A percentile compares a stretch with the other conserved stretches of the same genome.
phyloP scores from a whole-genome alignment of 176 grass and related monocot genomes.

The Pontederia paniculata region DNA sequence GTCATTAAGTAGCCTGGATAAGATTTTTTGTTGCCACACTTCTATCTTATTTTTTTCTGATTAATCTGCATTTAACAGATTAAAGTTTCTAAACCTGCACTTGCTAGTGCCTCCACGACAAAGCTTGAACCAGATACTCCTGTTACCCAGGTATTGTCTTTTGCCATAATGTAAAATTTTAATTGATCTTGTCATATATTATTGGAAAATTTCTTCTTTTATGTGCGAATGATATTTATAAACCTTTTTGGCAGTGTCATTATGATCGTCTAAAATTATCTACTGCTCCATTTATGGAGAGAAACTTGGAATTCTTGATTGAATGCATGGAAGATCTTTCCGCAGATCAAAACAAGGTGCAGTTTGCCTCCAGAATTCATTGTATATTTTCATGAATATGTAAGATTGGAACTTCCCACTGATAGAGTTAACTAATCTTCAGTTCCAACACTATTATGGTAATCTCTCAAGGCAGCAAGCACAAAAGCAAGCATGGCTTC shows the following conservation, averaged over 20 bases:
- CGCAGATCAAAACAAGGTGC: slow-evolving; percentile 5
- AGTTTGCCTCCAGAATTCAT: too few species aligned
- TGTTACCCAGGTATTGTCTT: slow-evolving; percentile 53
- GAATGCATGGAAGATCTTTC: slow-evolving; percentile 98
- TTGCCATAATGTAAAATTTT: slow-evolving; percentile 8
- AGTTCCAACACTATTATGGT: slow-evolving; percentile 99
- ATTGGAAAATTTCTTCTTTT: not conserved
- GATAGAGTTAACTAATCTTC: slow-evolving; percentile 15
- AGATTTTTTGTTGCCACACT: not conserved
- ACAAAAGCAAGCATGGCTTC: slow-evolving; percentile 87
- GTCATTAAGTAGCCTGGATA: not conserved
- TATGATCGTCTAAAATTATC: slow-evolving; percentile 49
- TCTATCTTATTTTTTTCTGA: not conserved
- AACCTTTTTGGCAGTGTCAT: slow-evolving; percentile 30
- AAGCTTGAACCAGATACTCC: slow-evolving; percentile 87
- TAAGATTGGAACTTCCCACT: slow-evolving; percentile 86
- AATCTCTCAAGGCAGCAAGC: slow-evolving; percentile 31
- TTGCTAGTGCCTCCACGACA: slow-evolving; percentile 96
- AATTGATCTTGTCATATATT: slow-evolving; percentile 4
- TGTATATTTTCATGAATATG: slow-evolving; percentile 23
- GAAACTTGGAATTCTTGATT: slow-evolving; percentile 91
- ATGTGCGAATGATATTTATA: not conserved
- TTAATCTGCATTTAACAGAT: slow-evolving; percentile 34
- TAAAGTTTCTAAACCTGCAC: slow-evolving; percentile 95
- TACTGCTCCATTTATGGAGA: slow-evolving; percentile 94